Evolutionary conservation across 2,329 filamentous ascomycete species (phyloP).

Genomic region (Madurella mycetomatis): DNA sequence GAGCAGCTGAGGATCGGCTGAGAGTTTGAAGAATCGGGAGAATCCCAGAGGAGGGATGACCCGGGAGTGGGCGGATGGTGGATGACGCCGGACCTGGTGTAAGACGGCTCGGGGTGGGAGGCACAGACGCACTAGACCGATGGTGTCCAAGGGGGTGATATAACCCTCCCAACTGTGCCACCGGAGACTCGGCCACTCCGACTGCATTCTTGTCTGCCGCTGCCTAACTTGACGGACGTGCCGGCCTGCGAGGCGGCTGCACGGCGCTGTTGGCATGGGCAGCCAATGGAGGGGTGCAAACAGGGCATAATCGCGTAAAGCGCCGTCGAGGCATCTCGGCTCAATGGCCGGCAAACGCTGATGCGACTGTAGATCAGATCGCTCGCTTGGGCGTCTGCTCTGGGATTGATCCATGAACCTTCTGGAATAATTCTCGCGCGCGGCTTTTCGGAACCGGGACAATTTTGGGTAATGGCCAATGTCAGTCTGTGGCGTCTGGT

Average conservation of each 20-base stretch:
- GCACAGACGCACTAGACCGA: no score
- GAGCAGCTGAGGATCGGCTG: no score
- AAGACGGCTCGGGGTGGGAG: no score
- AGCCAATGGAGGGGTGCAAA: background rate
- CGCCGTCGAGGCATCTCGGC: conserved; percentile 4
- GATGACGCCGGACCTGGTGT: no score
- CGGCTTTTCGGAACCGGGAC: conserved; percentile 4
- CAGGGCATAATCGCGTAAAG: background rate
- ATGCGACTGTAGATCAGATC: conserved; percentile 11
- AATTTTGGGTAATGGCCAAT: conserved; percentile 15
- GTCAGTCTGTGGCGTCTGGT: conserved; percentile 7
- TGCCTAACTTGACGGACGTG: background rate
- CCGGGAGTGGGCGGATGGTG: no score
- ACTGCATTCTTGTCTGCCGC: background rate
- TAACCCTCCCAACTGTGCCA: no score
- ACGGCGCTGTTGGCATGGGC: background rate
- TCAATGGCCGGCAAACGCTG: conserved; percentile 10
- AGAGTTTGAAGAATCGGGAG: no score
- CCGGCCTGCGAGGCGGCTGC: conserved; percentile 1
- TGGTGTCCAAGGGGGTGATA: no score
- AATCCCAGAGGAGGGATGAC: no score
- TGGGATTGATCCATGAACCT: background rate
- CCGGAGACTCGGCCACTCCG: background rate
- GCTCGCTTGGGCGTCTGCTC: background rate
- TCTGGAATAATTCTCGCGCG: conserved; percentile 21